Conservation (phyloP, 1,284 basidiomycete species). For the Calocybe gambosa region DNA sequence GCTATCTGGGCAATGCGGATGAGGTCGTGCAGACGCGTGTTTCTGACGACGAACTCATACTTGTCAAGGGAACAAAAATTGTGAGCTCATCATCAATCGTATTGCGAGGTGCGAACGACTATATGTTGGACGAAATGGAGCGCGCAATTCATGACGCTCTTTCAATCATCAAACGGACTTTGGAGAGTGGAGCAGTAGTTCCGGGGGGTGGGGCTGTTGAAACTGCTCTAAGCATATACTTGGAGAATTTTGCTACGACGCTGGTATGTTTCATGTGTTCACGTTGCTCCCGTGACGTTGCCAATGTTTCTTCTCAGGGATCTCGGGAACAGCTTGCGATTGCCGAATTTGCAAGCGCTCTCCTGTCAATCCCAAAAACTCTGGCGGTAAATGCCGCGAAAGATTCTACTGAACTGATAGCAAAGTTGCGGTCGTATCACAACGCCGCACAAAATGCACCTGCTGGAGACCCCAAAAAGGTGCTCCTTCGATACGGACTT, state of each 20-base stretch:
- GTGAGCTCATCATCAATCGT: slow-evolving; percentile 93
- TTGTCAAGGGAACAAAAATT: slow-evolving; percentile 96
- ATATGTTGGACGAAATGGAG: slow-evolving; percentile 99
- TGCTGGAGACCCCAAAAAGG: slow-evolving; percentile 90
- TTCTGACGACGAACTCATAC: slow-evolving; percentile 97
- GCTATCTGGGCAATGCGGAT: slow-evolving; percentile 86
- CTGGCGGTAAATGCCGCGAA: slow-evolving; percentile 98
- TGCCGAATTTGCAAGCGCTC: slow-evolving; percentile 92
- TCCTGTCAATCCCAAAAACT: slow-evolving; percentile 95
- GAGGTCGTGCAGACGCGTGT: slow-evolving; percentile 97
- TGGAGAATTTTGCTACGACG: slow-evolving; percentile 99
- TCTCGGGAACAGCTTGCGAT: slow-evolving; percentile 98
- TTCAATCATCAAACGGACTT: slow-evolving; percentile 93
- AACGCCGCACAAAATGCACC: slow-evolving; percentile 94
- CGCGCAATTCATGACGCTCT: slow-evolving; percentile 92
- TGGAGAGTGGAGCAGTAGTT: slow-evolving; percentile 94
- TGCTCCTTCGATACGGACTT: slow-evolving; percentile 90
- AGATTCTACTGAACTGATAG: slow-evolving; percentile 96
- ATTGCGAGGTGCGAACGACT: slow-evolving; percentile 96
- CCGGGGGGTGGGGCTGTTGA: slow-evolving; percentile 98
- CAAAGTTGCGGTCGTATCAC: slow-evolving; percentile 96
- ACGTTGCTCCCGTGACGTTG: slow-evolving; percentile 6
- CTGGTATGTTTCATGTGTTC: slow-evolving; percentile 49
- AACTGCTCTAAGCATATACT: slow-evolving; percentile 93
- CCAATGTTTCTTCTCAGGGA: slow-evolving; percentile 49